Conservation (phyloP, 169 alveolate genomes). For the Plasmodium coatneyi region DNA sequence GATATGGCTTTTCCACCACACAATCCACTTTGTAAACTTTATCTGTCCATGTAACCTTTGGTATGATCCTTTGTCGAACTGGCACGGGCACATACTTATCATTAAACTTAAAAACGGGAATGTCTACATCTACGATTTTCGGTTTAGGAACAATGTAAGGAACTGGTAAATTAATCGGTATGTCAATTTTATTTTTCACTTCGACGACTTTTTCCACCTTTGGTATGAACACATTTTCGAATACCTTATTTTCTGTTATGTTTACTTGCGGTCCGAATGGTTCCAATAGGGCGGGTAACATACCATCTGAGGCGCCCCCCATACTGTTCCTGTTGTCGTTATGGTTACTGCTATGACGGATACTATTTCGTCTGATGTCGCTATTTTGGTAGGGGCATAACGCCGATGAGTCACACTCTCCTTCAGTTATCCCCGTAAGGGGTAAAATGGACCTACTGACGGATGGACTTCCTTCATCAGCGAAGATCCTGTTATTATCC, state of each 20-base stretch:
- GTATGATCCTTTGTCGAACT: conserved; percentile 79
- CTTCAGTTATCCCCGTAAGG: neutral
- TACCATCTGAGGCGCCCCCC: neutral
- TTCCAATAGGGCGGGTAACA: conserved; percentile 74
- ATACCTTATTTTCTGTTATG: conserved; percentile 17
- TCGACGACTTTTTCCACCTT: conserved; percentile 72
- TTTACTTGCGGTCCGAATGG: conserved; percentile 75
- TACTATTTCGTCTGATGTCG: neutral
- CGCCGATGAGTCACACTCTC: neutral
- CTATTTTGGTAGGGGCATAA: neutral
- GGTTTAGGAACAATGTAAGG: conserved; percentile 84
- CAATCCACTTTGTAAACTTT: conserved; percentile 79
- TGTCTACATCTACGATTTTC: conserved; percentile 78
- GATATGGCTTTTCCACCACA: conserved; percentile 79
- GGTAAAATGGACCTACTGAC: neutral
- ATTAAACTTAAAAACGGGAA: conserved; percentile 81
- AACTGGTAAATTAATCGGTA: conserved; percentile 76
- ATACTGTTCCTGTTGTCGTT: neutral
- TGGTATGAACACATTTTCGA: conserved; percentile 56
- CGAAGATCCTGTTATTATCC: neutral
- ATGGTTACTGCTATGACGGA: neutral
- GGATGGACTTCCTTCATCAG: neutral
- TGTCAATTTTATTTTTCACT: conserved; percentile 59
- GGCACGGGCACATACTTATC: conserved; percentile 82
- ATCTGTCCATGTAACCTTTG: conserved; percentile 80